Base-by-base conservation (phyloP, 164 flowering plant genomes). In the Macadamia integrifolia region DNA sequence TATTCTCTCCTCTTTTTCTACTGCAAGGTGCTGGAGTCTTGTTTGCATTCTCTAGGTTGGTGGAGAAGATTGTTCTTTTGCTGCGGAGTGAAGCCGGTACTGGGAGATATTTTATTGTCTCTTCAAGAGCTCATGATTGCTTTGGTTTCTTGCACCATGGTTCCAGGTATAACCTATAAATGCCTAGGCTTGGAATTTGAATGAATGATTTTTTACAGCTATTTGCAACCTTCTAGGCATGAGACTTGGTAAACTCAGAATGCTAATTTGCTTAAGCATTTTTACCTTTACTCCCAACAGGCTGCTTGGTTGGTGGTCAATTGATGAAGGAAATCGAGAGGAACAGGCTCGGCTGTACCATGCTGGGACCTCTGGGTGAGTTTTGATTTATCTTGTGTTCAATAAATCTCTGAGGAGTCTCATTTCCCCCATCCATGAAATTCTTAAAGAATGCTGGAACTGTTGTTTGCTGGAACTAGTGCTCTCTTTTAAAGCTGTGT, bases 281-380 rank as follows among this genome's bases (percentile, higher is more conserved):
- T 69, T 44, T 46, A 63, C 50, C 8, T 28, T 70, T 31, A 48
- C 65, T 60, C 40, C 35, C 53, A 1, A 58, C 76, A 93, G 97
- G 83, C 77, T 93, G 58, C 85, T 93, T 12, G 98, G 97, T 62
- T 93, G 98, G 98, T 93, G 98, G 96, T 91, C 97, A 44, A 89
- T 91, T 78, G 98, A 93, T 77, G 98, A 93, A 79, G 88, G 88
- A 67, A 88, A 91, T 74, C 84, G 80, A 70, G 96, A 93, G 77
- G 98, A 93, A 71, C 94, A 83, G 23, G 97, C 97, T 65, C 81
- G 80, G 62, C 83, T 88, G 60, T 86, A 75, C 74, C 81, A 74
- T 66, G 79, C 78, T 23, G 87, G 81, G 60, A 64, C 75, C 71
- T 75, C 87, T 65, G 90, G 98, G 98, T 89, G n/a, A 68, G 83